Evolutionary conservation across 73 alveolate genomes (phyloP), one percentile per base, ranked within the genome.

Genomic region (Durusdinium trenchii): DNA sequence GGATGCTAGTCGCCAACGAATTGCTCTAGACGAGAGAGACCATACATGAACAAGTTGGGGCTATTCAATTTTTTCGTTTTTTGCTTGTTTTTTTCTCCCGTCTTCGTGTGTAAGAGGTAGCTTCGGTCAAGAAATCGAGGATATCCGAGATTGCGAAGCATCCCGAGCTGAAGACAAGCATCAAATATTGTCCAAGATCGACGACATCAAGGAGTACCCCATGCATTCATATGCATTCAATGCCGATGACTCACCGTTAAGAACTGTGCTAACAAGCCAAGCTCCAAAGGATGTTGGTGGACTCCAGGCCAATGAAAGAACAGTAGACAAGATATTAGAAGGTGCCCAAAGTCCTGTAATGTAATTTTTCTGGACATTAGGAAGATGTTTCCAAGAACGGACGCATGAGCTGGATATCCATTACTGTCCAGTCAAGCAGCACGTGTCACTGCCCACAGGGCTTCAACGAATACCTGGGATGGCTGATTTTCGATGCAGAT

Each of bases 131-230:
- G n/a, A n/a, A n/a, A n/a, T n/a, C n/a, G n/a, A 79, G 89, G 89
- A 79, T 42, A 79, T 79, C 45, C 89, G 45, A 10, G 62, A 46
- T 48, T 79, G 89, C 45, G 89, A 43, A 35, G 89, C 89, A 12
- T 79, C 89, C n/a, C n/a, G 89, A 18, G 89, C 62, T 12, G 89
- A 79, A 79, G 89, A 79, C 89, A 79, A 79, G 62, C 64, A 79
- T 6, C 89, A 79, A 42, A 79, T 79, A 60, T 35, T 79, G 40
- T 79, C 89, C 64, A 79, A 20, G 35, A 79, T 79, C 45, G 89
- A 43, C 30, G 89, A 79, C 64, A 45, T 79, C 62, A 23, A 42
- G 62, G 89, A n/a, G 89, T 20, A 9, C 64, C 20, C 28, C 28
- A 54, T 54, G 64, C 28, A n/a, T n/a, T n/a, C n/a, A n/a, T n/a